Evolutionary conservation across 345 rosid genomes (phyloP), one percentile per base, ranked within the genome.

Genomic region (Dipteronia dyeriana): DNA sequence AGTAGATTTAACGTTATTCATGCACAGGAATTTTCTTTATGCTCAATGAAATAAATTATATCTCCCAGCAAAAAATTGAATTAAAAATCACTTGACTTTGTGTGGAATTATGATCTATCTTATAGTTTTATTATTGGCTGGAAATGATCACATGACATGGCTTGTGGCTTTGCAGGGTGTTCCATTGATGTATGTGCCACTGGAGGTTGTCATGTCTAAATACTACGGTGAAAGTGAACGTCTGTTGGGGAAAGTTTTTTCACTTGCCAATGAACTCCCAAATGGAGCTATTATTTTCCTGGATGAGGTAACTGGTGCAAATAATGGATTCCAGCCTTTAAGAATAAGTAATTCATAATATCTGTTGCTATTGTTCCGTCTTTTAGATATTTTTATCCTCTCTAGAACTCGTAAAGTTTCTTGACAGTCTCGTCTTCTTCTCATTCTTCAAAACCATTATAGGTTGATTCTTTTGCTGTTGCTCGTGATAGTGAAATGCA

Each of bases 201-300:
- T 90, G 75, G 98, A 96, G 87, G 87, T 89, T 71, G 90, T 94
- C 59, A 34, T 96, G 93, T 96, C 98, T 20, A 94, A 94, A 82
- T 96, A 88, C 85, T 96, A 92, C 59, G 97, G 98, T 66, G 98
- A 96, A 85, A 94, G 98, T 74, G 98, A 94, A 81, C 88, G 94
- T 43, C 34, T 92, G 75, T 66, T 94, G 79, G 98, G 97, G 20
- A 87, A 91, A 83, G 97, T 96, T 29, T 96, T 94, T 82, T 80
- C 97, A 34, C 94, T 94, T 66, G 99, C 98, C 38, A 89, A 96
- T 82, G 90, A 90, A 70, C 91, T 96, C 22, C 90, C 92, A 26
- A 82, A 86, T 80, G 99, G 98, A 57, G 97, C 95, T 5, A 88
- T 96, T 59, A 79, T 94, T 77, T 96, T 96, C 79, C 90, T 94